Percentiles rank a stretch among this genome's conserved stretches.
These are phyloP conservation scores for Gentiana dahurica DNA, from an alignment of 257 asterid genomes.

Conservation along the genomic window DNA sequence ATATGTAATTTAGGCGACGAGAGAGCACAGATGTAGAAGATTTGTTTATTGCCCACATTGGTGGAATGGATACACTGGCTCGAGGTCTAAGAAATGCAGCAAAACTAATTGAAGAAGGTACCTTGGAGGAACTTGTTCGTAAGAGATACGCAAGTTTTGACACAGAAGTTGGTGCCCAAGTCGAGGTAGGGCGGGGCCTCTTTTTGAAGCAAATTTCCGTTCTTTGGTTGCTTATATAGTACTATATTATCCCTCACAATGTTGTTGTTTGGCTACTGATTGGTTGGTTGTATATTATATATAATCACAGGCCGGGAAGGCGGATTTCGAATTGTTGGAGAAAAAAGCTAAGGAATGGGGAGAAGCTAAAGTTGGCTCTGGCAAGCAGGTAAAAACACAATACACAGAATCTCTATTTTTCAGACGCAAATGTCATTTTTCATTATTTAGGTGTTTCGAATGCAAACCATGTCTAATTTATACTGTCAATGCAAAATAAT, in stretches of 20 bases:
- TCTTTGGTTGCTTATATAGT: neutral
- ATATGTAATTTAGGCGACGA: constrained; percentile 45
- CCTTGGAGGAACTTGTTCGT: constrained; percentile 52
- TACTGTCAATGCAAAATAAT: too few species aligned
- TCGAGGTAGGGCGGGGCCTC: constrained; percentile 41
- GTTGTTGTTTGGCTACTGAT: neutral
- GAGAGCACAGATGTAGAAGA: constrained; percentile 98
- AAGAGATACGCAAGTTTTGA: constrained; percentile 90
- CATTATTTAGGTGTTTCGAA: too few species aligned
- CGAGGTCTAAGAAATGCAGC: constrained; percentile 94
- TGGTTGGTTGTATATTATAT: neutral
- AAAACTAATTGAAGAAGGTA: constrained; percentile 80
- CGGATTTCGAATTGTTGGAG: constrained; percentile 72
- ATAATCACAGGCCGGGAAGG: constrained; percentile 70
- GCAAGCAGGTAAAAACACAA: constrained; percentile 55
- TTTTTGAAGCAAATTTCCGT: neutral
- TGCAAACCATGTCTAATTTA: too few species aligned
- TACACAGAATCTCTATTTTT: too few species aligned
- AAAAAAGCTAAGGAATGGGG: constrained; percentile 84
- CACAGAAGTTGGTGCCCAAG: constrained; percentile 61
- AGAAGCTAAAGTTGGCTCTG: constrained; percentile 82
- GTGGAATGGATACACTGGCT: constrained; percentile 91
- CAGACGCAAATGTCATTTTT: neutral
- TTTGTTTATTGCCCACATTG: constrained; percentile 82
- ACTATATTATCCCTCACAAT: neutral